Base-by-base conservation (phyloP, 768 basidiomycete genomes). In the Cystofilobasidium ferigula region DNA sequence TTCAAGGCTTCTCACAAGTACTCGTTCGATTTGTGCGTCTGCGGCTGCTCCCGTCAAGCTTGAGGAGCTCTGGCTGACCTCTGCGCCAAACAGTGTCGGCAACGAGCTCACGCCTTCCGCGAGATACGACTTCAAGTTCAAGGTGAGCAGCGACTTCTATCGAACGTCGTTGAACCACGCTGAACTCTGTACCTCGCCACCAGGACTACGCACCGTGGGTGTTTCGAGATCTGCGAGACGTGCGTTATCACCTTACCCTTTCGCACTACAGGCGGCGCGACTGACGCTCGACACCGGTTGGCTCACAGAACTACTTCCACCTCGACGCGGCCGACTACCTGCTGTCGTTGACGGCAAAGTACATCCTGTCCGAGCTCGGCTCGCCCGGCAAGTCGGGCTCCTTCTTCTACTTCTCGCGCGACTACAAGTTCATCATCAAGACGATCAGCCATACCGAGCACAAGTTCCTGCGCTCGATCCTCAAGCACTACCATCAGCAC, bases 381-480 rank as follows among this genome's bases (percentile, higher is more conserved):
- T 95, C 92, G 0, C 94, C 95, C 0, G 95, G 95, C 36, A 99
- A 99, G 79, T 93, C 90, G 1, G 95, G 95, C 35, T 93, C 89
- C 18, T 99, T 99, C 79, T 99, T 99, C 81, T 99, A 98, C 78
- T 98, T 97, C 76, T 95, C 92, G 8, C 83, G 92, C 47, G 94
- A 99, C 79, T 99, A 98, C 74, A 87, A 94, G 2, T 99, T 95
- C 80, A 99, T 99, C 79, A 98, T 99, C 84, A 99, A 99, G 78
- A 99, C 94, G 22, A 97, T 99, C 69, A 88, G 85, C 18, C 90
- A 92, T 72, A 82, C 84, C 40, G 95, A 99, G 74, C 92, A 95
- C 81, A 88, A 89, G 75, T 98, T 93, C 76, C 81, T 99, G 1
- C 82, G 92, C 28, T 81, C 80, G 13, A 88, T 97, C 70, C 82